Percentiles rank a stretch among this genome's conserved stretches.
Conservation (phyloP, 2,329 filamentous ascomycete species). For the Colletotrichum sp. region DNA sequence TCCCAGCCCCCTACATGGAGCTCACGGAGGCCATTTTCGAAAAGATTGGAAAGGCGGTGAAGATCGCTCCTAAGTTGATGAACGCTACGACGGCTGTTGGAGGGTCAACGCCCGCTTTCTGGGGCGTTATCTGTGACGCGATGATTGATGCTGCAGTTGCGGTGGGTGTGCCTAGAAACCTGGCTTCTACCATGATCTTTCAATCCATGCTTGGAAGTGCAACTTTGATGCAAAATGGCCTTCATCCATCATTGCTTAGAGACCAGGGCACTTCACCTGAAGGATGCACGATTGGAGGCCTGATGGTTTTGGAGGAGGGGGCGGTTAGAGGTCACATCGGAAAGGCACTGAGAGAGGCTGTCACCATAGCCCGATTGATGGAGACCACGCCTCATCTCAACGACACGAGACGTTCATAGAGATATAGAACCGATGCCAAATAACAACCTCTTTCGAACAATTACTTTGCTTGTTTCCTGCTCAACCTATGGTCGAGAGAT, state of each 20-base stretch:
- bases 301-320: conserved; percentile 65
- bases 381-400: conserved; percentile 43
- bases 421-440: background rate
- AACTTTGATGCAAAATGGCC: conserved; percentile 53
- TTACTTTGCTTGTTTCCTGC: background rate
- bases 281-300: conserved; percentile 64
- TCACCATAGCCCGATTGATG: conserved; percentile 50
- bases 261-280: conserved; percentile 66
- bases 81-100: conserved; percentile 64
- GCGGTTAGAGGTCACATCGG: conserved; percentile 50
- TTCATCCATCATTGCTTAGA: conserved; percentile 61
- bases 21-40: conserved; percentile 54
- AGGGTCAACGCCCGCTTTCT: conserved; percentile 66
- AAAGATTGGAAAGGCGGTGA: conserved; percentile 57
- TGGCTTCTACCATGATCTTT: conserved; percentile 63
- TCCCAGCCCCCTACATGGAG: conserved; percentile 25
- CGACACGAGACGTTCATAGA: conserved; percentile 33
- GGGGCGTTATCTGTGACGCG: conserved; percentile 62
- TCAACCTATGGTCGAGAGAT: rapidly evolving
- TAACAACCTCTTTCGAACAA: rapidly evolving
- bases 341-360: conserved; percentile 49
- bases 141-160: conserved; percentile 65
- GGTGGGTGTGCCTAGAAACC: conserved; percentile 60
- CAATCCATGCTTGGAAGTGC: conserved; percentile 65
- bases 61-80: conserved; percentile 56